These are phyloP conservation scores for Leucoagaricus sp. DNA, from an alignment of 1,284 basidiomycete genomes.

Conservation along the genomic window DNA sequence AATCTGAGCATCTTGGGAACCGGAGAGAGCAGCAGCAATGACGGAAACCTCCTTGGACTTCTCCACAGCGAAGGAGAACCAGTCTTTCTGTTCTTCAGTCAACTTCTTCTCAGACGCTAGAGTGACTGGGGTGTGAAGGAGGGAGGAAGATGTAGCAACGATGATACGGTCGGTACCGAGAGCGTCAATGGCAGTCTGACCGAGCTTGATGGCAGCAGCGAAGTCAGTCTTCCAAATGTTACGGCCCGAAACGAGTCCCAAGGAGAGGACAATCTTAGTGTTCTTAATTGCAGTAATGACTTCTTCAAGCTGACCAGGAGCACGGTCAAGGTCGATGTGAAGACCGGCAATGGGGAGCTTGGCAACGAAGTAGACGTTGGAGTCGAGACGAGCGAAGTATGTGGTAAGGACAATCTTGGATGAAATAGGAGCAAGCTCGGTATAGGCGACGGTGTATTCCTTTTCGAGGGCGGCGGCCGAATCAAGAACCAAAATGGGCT, in stretches of 20 bases:
- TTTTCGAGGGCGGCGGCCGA: slow-evolving; percentile 78
- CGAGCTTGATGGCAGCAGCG: slow-evolving; percentile 78
- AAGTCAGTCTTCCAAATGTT: slow-evolving; percentile 99
- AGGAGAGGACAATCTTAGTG: slow-evolving; percentile 83
- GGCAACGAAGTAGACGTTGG: slow-evolving; percentile 87
- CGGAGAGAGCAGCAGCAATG: slow-evolving; percentile 82
- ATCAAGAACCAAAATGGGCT: slow-evolving; percentile 96
- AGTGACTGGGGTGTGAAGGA: slow-evolving; percentile 98
- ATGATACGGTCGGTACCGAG: slow-evolving; percentile 90
- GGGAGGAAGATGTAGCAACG: slow-evolving; percentile 95
- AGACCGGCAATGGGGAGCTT: slow-evolving; percentile 94
- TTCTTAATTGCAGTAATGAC: slow-evolving; percentile 85
- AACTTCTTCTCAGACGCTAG: slow-evolving; percentile 94
- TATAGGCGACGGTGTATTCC: slow-evolving; percentile 84
- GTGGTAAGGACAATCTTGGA: slow-evolving; percentile 95
- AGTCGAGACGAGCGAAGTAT: slow-evolving; percentile 96
- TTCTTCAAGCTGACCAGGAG: slow-evolving; percentile 85
- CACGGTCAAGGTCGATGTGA: slow-evolving; percentile 97
- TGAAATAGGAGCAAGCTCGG: slow-evolving; percentile 78
- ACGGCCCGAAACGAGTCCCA: slow-evolving; percentile 97
- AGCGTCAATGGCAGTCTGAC: slow-evolving; percentile 82
- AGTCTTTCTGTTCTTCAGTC: slow-evolving; percentile 89
- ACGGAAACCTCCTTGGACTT: slow-evolving; percentile 92
- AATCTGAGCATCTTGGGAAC: slow-evolving; percentile 76
- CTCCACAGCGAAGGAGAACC: slow-evolving; percentile 99